Percentiles rank a stretch among this genome's conserved stretches.
Conservation (phyloP, 2,329 filamentous ascomycete species). For the Curvularia eragrostidis region DNA sequence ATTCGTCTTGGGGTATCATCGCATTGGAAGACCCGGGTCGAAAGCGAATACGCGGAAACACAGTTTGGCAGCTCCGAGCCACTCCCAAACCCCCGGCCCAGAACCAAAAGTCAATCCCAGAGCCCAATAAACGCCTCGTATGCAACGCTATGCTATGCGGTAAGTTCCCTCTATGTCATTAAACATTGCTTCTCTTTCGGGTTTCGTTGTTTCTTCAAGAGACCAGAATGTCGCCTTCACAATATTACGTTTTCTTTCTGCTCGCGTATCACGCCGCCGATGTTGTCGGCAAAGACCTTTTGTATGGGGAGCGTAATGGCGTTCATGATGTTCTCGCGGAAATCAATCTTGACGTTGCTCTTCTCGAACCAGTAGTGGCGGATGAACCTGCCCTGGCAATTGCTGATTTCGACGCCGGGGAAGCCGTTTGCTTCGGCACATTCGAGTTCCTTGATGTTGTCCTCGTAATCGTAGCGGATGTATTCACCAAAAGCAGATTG, state of each 20-base stretch:
- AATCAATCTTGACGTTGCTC: constrained; percentile 42
- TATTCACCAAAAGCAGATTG: constrained; percentile 51
- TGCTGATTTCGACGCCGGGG: constrained; percentile 44
- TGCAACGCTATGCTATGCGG: constrained; percentile 35
- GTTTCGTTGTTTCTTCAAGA: constrained; percentile 2
- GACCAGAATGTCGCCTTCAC: not conserved
- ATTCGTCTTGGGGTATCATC: constrained; percentile 34
- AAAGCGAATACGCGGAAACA: constrained; percentile 15
- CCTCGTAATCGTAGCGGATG: constrained; percentile 50
- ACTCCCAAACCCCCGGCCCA: constrained; percentile 7
- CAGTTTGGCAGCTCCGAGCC: not conserved
- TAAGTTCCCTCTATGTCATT: constrained; percentile 38
- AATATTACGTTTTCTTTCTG: constrained; percentile 42
- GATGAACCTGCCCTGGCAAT: constrained; percentile 48
- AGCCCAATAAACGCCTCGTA: constrained; percentile 28
- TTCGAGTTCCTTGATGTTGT: constrained; percentile 48
- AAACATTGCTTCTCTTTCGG: constrained; percentile 10
- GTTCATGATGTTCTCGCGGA: constrained; percentile 48
- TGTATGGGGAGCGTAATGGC: constrained; percentile 47
- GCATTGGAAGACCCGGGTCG: constrained; percentile 27
- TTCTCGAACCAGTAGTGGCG: constrained; percentile 51
- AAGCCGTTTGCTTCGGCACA: constrained; percentile 50
- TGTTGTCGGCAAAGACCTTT: constrained; percentile 43
- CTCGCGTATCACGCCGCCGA: constrained; percentile 34
- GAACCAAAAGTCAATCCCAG: constrained; percentile 7